Base-by-base conservation (phyloP, 371 early-diverging fungal species). In the Mortierella sp. region DNA sequence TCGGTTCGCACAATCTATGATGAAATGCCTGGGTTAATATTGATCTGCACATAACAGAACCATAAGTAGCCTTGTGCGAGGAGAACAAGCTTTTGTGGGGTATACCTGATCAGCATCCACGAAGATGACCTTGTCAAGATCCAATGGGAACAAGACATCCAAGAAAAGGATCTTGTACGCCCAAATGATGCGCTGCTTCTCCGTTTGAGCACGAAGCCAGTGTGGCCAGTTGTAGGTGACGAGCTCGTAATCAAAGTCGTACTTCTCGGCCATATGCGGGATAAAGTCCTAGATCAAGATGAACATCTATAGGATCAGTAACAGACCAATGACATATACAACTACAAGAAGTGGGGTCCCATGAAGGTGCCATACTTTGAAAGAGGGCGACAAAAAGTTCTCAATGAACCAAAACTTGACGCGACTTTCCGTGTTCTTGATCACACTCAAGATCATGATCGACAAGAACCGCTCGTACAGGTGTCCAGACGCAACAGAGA, bases 331-430 rank as follows among this genome's bases (percentile, higher is more conserved):
- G n/a, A 17, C 17, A 31, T 53, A 51, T 16, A 50, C 9, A 28
- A 24, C 6, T n/a, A 27, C n/a, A n/a, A n/a, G n/a, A n/a, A n/a
- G 22, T 54, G 31, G 12, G 8, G 29, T 24, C 13, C 19, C 24
- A 7, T n/a, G n/a, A 48, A 9, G 14, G 14, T 54, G 2, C 37
- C 57, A 55, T 79, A 88, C 91, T 85, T 93, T 96, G 83, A 97
- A 97, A 2, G 91, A 88, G 2, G 98, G 97, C 2, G 96, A 95
- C 68, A 97, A 80, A 71, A 98, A 98, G 84, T 96, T 95, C 69
- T 95, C 96, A 73, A 98, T 96, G 67, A 98, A 89, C 97, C 97
- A 97, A 71, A 98, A 97, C 79, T 96, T 98, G 56, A 97, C 96
- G 0, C 88, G 87, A 52, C 89, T 92, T 13, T 92, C 67, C 0